Percentiles rank a stretch among this genome's conserved stretches.
Conservation (phyloP, 2,329 filamentous ascomycete genomes). For the Trichophaea hybrida region DNA sequence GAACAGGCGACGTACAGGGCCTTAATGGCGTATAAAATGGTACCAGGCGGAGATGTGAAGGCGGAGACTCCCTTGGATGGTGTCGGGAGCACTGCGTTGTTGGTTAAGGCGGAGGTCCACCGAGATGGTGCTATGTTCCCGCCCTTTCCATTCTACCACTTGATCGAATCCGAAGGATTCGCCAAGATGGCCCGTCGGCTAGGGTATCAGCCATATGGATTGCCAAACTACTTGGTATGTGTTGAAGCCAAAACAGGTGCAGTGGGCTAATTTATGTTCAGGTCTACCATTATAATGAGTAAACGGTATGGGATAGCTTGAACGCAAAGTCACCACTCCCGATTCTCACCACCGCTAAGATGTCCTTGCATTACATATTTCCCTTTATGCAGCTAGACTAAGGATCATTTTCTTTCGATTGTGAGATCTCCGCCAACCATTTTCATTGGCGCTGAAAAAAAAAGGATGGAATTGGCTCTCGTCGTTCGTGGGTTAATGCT, state of each 20-base stretch:
- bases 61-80: slow-evolving; percentile 69
- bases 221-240: slow-evolving; percentile 90
- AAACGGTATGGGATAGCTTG: slow-evolving; percentile 2
- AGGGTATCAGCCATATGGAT: slow-evolving; percentile 71
- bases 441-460: background rate
- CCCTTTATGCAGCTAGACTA: too few relatives aligned
- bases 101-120: slow-evolving; percentile 95
- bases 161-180: slow-evolving; percentile 96
- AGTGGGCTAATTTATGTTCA: background rate
- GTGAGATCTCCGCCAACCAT: background rate
- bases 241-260: background rate
- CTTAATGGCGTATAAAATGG: slow-evolving; percentile 64
- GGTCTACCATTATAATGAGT: slow-evolving; percentile 26
- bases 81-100: slow-evolving; percentile 77
- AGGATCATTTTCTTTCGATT: too few relatives aligned
- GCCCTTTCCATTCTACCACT: slow-evolving; percentile 85
- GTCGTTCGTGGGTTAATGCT: background rate
- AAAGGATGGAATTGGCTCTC: background rate
- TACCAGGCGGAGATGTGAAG: slow-evolving; percentile 42
- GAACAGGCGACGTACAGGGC: slow-evolving; percentile 86
- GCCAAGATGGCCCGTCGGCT: slow-evolving; percentile 89
- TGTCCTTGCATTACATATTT: background rate
- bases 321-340: slow-evolving; percentile 7
- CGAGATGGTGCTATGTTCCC: slow-evolving; percentile 98
- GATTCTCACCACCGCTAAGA: background rate